Evolutionary conservation across 176 grass and related monocot genomes (phyloP), one percentile per base, ranked within the genome.

Genomic region (Carex pumila): DNA sequence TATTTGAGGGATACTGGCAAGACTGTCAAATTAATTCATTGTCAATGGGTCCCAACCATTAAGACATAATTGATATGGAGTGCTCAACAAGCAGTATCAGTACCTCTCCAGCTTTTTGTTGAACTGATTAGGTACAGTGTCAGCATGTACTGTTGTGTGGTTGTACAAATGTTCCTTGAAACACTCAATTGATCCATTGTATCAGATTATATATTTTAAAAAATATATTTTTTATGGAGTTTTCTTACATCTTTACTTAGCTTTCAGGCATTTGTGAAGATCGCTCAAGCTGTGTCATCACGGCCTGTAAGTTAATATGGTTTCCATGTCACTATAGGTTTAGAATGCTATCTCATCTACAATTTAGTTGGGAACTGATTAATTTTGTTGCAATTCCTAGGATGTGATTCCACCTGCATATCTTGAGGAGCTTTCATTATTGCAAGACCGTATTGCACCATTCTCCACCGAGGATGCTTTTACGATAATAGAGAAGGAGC

Each of bases 381-480:
- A 50, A 5, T 87, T 82, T 29, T 67, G n/a, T 70, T 64, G 36
- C 59, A 82, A 84, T 12, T 83, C 79, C 47, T 82, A 98, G 95
- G 95, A 98, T 87, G 92, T 98, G 83, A 90, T 98, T 90, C 95
- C 95, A 83, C 95, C 95, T 71, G 89, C 91, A 45, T 98, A 94
- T 87, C 88, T 98, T 81, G 92, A 93, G 56, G 88, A 98, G 21
- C 95, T 98, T 84, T 94, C 95, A 22, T 84, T 94, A 60, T 89
- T 98, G 87, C 95, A 93, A 88, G 95, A 98, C 78, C 92, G 92
- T 62, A 94, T 98, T 84, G 84, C 91, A 83, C 92, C 95, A 76
- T 98, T 98, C 87, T 94, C 95, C 74, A 94, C 91, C 45, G 85
- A 98, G 79, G 83, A 86, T 85, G 95, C 92, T 87, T 98, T 98